phyloP scores from a whole-genome alignment of 148 eudicot genomes.

The Gaultheria prostrata region DNA sequence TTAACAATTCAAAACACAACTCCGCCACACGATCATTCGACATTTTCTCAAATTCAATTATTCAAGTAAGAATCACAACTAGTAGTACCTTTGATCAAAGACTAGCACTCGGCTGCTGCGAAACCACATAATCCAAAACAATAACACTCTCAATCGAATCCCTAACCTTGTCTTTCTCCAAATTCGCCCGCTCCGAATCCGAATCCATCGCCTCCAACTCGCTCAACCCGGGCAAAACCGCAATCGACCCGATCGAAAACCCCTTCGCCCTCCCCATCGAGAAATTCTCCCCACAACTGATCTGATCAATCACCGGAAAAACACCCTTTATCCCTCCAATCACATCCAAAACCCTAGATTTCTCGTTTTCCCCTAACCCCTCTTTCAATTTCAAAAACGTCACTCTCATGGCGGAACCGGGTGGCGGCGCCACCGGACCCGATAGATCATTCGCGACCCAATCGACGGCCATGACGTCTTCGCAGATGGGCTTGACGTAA shows the following conservation, averaged over 20 bases:
- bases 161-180: conserved; percentile 67
- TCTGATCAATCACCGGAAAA: conserved; percentile 36
- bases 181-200: conserved; percentile 31
- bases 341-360: conserved; percentile 40
- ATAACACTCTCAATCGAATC: conserved; percentile 55
- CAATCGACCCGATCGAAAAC: conserved; percentile 66
- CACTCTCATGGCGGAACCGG: conserved; percentile 68
- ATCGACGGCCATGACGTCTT: conserved; percentile 85
- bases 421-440: conserved; percentile 21
- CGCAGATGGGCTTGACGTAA: conserved; percentile 53
- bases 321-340: conserved; percentile 57
- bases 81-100: not conserved
- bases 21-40: not conserved
- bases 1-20: not conserved
- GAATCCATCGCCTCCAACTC: conserved; percentile 57
- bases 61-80: not conserved
- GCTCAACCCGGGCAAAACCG: conserved; percentile 43
- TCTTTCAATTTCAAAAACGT: conserved; percentile 67
- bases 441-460: conserved; percentile 41
- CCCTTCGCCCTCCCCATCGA: conserved; percentile 86
- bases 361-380: conserved; percentile 50
- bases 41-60: not conserved
- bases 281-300: conserved; percentile 75
- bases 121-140: conserved; percentile 67
- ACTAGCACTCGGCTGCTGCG: conserved; percentile 24